These are phyloP conservation scores for Phtheirospermum japonicum DNA, from an alignment of 257 asterid species.

Conservation along the genomic window DNA sequence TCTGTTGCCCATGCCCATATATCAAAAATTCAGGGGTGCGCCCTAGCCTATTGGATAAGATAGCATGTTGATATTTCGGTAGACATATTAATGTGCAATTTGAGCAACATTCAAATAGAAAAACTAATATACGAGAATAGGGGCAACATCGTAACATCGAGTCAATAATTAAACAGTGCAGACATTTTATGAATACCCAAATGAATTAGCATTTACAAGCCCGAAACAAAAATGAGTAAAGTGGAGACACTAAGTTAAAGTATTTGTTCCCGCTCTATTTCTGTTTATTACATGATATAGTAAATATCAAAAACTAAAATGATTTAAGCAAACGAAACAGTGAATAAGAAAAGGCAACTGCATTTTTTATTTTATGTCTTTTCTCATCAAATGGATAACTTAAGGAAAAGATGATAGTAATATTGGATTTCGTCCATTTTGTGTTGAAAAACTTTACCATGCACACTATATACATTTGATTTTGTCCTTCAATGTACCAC, in stretches of 20 bases:
- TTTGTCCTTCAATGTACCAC: conserved; percentile 6
- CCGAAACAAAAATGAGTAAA: not conserved
- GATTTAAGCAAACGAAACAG: conserved; percentile 4
- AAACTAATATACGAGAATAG: not conserved
- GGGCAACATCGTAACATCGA: not conserved
- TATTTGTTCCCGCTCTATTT: conserved; percentile 1
- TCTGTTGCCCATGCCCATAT: conserved; percentile 96
- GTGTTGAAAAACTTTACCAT: not conserved
- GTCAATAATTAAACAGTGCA: not conserved
- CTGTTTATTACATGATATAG: not conserved
- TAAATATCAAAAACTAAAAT: not conserved
- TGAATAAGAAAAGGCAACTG: not conserved
- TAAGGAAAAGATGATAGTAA: too few species aligned
- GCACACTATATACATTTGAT: not conserved
- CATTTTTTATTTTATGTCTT: too few species aligned
- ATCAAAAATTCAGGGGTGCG: conserved; percentile 78
- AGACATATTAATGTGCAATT: conserved; percentile 16
- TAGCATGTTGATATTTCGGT: conserved; percentile 25
- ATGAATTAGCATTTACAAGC: conserved; percentile 11
- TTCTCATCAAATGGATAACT: too few species aligned
- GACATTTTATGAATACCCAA: conserved; percentile 7
- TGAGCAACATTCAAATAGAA: conserved; percentile 15
- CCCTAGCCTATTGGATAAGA: conserved; percentile 60
- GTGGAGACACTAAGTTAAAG: not conserved
- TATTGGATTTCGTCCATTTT: not conserved